Evolutionary conservation across 208 protist species (phyloP).

Genomic region (Wallacemonas sp.): DNA sequence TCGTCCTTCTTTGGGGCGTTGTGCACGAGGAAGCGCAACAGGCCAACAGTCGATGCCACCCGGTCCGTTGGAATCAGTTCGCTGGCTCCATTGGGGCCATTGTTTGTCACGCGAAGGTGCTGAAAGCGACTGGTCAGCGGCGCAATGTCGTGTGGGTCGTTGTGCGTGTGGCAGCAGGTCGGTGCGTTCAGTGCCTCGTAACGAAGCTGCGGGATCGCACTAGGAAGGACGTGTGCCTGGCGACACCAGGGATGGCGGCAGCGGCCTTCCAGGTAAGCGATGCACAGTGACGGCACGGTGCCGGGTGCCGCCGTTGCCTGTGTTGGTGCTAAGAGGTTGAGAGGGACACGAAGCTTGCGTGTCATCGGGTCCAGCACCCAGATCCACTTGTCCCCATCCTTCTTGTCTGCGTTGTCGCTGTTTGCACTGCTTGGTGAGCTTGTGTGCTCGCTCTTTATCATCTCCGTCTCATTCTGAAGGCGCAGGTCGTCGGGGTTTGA

Average conservation of each 20-base stretch:
- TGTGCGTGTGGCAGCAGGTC: slow-evolving; percentile 80
- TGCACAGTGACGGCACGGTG: slow-evolving; percentile 84
- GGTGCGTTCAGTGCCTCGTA: slow-evolving; percentile 83
- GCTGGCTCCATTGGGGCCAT: slow-evolving; percentile 43
- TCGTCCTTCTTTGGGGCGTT: slow-evolving; percentile 41
- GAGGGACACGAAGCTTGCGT: slow-evolving; percentile 79
- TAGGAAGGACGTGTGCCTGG: slow-evolving; percentile 78
- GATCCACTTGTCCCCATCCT: slow-evolving; percentile 73
- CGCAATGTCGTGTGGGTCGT: slow-evolving; percentile 78
- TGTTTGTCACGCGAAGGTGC: slow-evolving; percentile 67
- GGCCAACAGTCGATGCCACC: slow-evolving; percentile 79
- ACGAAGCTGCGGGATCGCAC: slow-evolving; percentile 73
- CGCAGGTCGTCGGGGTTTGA: slow-evolving; percentile 1
- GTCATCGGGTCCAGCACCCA: slow-evolving; percentile 89
- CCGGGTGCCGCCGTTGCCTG: slow-evolving; percentile 80
- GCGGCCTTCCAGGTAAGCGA: slow-evolving; percentile 80
- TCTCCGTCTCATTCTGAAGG: background rate
- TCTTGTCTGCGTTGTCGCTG: slow-evolving; percentile 23
- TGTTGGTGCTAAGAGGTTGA: slow-evolving; percentile 70
- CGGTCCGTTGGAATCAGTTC: slow-evolving; percentile 71
- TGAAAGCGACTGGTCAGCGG: slow-evolving; percentile 63
- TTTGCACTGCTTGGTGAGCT: slow-evolving; percentile 17
- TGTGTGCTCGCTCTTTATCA: slow-evolving; percentile 1
- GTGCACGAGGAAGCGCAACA: slow-evolving; percentile 82
- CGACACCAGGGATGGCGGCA: slow-evolving; percentile 89